Percentiles rank a stretch among this genome's conserved stretches.
Conservation (phyloP, 805 yeast genomes). For the Teunomyces funiuensis region DNA sequence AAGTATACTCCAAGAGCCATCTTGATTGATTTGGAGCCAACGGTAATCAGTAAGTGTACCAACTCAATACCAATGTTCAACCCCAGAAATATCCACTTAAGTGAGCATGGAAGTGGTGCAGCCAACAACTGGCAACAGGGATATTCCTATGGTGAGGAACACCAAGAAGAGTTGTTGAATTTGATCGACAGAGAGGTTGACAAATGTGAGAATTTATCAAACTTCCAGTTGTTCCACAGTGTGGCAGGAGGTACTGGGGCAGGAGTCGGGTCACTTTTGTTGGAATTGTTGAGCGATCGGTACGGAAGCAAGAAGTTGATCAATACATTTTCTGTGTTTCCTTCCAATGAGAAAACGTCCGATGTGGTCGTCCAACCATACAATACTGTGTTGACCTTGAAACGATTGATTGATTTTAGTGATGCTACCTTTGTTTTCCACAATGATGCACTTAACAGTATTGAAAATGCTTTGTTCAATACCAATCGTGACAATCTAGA, state of each 20-base stretch:
- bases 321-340: slow-evolving; percentile 86
- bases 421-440: slow-evolving; percentile 90
- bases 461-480: slow-evolving; percentile 50
- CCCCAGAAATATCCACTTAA: slow-evolving; percentile 75
- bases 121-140: slow-evolving; percentile 97
- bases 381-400: slow-evolving; percentile 79
- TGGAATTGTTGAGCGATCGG: slow-evolving; percentile 78
- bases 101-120: slow-evolving; percentile 87
- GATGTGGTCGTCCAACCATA: slow-evolving; percentile 99
- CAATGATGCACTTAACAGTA: slow-evolving; percentile 75
- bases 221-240: slow-evolving; percentile 87
- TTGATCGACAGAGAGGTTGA: slow-evolving; percentile 89
- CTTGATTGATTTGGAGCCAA: slow-evolving; percentile 85
- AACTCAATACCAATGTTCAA: slow-evolving; percentile 65
- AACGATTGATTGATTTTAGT: slow-evolving; percentile 77
- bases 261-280: slow-evolving; percentile 82
- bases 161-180: slow-evolving; percentile 73
- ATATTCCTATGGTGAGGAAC: slow-evolving; percentile 65
- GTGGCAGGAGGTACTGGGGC: slow-evolving; percentile 99
- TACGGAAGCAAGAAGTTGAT: slow-evolving; percentile 76
- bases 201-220: slow-evolving; percentile 83
- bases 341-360: slow-evolving; percentile 70
- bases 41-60: slow-evolving; percentile 68
- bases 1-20: slow-evolving; percentile 88
- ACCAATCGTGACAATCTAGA: slow-evolving; percentile 6